Base-by-base conservation (phyloP, 805 yeast genomes). In the Zygoascus ofunaensis region DNA sequence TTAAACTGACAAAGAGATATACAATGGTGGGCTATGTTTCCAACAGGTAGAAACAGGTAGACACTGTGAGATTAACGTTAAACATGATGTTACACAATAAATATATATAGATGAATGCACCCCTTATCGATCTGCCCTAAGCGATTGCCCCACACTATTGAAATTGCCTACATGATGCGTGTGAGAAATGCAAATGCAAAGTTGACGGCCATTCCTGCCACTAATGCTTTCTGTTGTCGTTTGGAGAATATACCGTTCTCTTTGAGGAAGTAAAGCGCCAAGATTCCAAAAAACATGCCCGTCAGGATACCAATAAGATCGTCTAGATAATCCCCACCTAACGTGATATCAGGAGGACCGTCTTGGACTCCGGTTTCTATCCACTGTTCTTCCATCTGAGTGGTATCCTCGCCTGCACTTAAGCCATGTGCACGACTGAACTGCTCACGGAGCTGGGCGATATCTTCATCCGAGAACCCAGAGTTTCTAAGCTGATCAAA, bases 351-450 rank as follows among this genome's bases (percentile, higher is more conserved):
- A 40, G 67, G 73, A 41, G 69, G 74, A 43, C 70, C 71, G 22
- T 47, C 74, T 45, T 72, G 72, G 3, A 76, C 83, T 0, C 87
- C 82, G 39, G 81, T 77, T 52, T 87, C 92, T 49, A 87, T 82
- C 95, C 95, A 87, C 45, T 85, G 70, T 52, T 87, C 95, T 58
- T 87, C 95, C 46, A 86, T 60, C 50, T 80, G 80, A 61, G 46
- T 73, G 84, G 40, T 43, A 1, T 52, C 56, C 37, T 55, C 55
- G 19, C 41, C 34, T n/a, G 37, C 41, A 2, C 41, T 55, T 39
- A 45, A 55, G 28, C 85, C 85, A 59, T 85, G 83, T 2, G 87
- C 69, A 46, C 71, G 70, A 46, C 76, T 73, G 57, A 89, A 87
- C 59, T 87, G 96, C 42, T 73, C 65, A 47, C 96, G 70, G 47